A percentile compares a stretch with the other conserved stretches of the same genome.
phyloP scores from a whole-genome alignment of 1,284 basidiomycete species.

The Apiotrichum porosum region DNA sequence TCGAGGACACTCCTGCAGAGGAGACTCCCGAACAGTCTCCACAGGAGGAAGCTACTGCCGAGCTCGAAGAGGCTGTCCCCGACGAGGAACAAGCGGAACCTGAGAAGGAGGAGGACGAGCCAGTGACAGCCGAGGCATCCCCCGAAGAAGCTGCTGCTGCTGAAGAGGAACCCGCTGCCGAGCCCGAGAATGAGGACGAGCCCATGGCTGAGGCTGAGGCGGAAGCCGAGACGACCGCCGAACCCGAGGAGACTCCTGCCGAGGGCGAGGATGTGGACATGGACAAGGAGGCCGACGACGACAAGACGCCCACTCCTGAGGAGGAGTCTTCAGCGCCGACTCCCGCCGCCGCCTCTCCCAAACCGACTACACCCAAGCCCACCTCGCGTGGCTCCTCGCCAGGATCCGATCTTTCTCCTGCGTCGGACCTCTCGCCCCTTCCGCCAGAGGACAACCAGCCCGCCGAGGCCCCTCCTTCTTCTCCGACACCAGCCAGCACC shows the following conservation, averaged over 20 bases:
- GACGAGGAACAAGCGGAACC: conserved; percentile 1
- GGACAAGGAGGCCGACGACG: not conserved
- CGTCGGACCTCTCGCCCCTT: conserved; percentile 23
- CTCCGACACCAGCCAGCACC: conserved; percentile 5
- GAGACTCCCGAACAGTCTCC: not conserved
- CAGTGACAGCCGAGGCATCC: too few species aligned
- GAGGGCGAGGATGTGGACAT: not conserved
- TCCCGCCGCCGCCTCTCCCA: not conserved
- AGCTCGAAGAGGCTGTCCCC: not conserved
- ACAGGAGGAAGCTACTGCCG: not conserved
- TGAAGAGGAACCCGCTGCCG: not conserved
- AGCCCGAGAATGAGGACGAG: not conserved
- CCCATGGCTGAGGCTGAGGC: not conserved
- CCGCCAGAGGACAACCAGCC: conserved; percentile 9
- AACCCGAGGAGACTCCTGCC: not conserved
- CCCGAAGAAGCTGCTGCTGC: not conserved
- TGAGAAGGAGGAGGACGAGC: conserved; percentile 1
- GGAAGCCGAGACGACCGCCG: not conserved
- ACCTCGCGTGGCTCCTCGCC: conserved; percentile 6
- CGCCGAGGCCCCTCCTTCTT: not conserved
- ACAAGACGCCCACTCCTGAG: not conserved
- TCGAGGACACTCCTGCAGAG: not conserved
- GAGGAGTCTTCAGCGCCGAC: not conserved
- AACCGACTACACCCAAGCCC: conserved; percentile 1
- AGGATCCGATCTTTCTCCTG: conserved; percentile 22